These are phyloP conservation scores for Rhodotorula sp. DNA, from an alignment of 1,284 basidiomycete genomes.

Conservation along the genomic window DNA sequence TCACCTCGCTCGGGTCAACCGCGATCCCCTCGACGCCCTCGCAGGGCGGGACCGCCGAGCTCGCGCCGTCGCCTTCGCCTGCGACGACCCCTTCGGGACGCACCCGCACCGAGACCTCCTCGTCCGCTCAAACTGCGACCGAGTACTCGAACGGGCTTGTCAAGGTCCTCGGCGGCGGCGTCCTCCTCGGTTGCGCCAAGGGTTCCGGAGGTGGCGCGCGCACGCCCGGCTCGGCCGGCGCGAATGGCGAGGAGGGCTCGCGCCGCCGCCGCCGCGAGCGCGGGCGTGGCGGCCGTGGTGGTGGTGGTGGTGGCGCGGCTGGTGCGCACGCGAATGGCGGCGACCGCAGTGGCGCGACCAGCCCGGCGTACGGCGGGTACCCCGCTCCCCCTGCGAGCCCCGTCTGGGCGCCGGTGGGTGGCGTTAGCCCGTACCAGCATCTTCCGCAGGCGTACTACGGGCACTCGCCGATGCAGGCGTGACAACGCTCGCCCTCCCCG, in stretches of 20 bases:
- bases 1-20: slow-evolving; percentile 32
- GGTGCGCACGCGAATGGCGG: neutral
- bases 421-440: slow-evolving; percentile 3
- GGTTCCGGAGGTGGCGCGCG: neutral
- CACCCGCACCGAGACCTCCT: slow-evolving; percentile 22
- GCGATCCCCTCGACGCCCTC: slow-evolving; percentile 23
- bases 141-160: slow-evolving; percentile 50
- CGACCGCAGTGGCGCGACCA: slow-evolving; percentile 7
- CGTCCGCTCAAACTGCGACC: slow-evolving; percentile 38
- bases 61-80: slow-evolving; percentile 4
- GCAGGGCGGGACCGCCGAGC: neutral
- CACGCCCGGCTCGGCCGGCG: slow-evolving; percentile 1
- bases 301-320: neutral
- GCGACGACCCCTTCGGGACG: slow-evolving; percentile 5
- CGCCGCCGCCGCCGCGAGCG: slow-evolving; percentile 26
- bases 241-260: slow-evolving; percentile 4
- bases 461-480: slow-evolving; percentile 2
- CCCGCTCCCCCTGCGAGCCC: slow-evolving; percentile 2
- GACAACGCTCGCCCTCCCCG: fast-evolving
- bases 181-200: slow-evolving; percentile 45
- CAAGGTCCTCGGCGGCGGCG: slow-evolving; percentile 49
- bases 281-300: slow-evolving; percentile 15
- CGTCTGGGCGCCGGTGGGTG: slow-evolving; percentile 2
- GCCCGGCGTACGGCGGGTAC: slow-evolving; percentile 4
- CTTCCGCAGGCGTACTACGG: neutral